Conservation (phyloP, 2,329 filamentous ascomycete genomes). For the Helotiales sp. region DNA sequence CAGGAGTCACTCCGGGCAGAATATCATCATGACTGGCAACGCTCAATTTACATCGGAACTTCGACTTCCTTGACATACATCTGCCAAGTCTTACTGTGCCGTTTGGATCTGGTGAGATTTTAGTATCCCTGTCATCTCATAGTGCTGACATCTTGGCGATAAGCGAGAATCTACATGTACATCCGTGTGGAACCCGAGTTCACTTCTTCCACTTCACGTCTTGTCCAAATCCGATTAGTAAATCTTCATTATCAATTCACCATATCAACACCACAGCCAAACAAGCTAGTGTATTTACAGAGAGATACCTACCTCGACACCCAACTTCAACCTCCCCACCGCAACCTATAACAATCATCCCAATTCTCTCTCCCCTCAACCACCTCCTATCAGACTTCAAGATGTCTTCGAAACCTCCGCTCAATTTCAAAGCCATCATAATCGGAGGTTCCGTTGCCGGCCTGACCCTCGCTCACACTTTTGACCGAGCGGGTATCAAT, state of each 20-base stretch:
- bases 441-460: slow-evolving; percentile 27
- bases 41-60: not conserved
- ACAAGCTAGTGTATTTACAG: no score
- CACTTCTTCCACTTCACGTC: no score
- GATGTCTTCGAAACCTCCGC: not conserved
- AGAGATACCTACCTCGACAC: no score
- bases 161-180: not conserved
- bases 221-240: no score
- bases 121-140: not conserved
- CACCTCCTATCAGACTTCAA: not conserved
- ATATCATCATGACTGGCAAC: not conserved
- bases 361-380: not conserved
- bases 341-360: not conserved
- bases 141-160: not conserved
- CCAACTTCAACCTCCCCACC: no score
- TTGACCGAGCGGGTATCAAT: slow-evolving; percentile 22
- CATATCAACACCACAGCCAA: no score
- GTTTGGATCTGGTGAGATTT: not conserved
- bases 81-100: not conserved
- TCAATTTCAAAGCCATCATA: slow-evolving; percentile 24
- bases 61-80: not conserved
- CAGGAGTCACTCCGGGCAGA: no score
- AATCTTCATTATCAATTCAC: no score
- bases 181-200: no score
- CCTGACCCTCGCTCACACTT: slow-evolving; percentile 25